phyloP scores from a whole-genome alignment of 1,284 basidiomycete genomes.

The Ustilago esculenta region DNA sequence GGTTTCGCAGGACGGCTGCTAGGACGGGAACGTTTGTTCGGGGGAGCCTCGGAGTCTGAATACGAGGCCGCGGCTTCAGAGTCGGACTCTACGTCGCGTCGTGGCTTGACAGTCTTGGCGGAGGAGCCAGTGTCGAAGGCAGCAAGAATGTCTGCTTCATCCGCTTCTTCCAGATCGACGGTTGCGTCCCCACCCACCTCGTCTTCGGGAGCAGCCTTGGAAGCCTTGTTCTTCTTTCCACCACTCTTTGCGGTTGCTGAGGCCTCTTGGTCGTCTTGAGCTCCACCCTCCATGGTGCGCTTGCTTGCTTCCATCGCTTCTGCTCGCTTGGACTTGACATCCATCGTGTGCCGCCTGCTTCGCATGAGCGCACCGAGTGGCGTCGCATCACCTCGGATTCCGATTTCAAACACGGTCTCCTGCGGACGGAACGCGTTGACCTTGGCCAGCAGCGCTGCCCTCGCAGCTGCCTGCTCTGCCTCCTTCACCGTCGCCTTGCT shows the following conservation, averaged over 20 bases:
- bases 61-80: conserved; percentile 69
- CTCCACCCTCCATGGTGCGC: conserved; percentile 56
- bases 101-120: not conserved
- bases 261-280: conserved; percentile 17
- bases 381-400: conserved; percentile 74
- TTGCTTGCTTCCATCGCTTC: conserved; percentile 48
- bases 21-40: conserved; percentile 36
- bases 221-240: conserved; percentile 48
- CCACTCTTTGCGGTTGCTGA: conserved; percentile 1
- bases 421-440: conserved; percentile 84
- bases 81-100: not conserved
- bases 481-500: conserved; percentile 21
- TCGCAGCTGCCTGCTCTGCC: conserved; percentile 71
- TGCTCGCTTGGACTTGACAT: conserved; percentile 70
- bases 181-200: conserved; percentile 65
- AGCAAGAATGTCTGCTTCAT: conserved; percentile 45
- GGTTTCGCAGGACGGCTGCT: conserved; percentile 7
- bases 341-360: conserved; percentile 81
- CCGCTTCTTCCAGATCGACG: conserved; percentile 73
- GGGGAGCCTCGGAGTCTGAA: conserved; percentile 50
- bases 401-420: conserved; percentile 94
- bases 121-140: conserved; percentile 42
- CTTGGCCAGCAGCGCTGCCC: conserved; percentile 77
- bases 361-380: conserved; percentile 77
- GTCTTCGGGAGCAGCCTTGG: conserved; percentile 38